Percentiles rank a stretch among this genome's conserved stretches.
Evolutionary conservation across 768 basidiomycete genomes (phyloP).

Genomic region (Cantharellus anzutake): DNA sequence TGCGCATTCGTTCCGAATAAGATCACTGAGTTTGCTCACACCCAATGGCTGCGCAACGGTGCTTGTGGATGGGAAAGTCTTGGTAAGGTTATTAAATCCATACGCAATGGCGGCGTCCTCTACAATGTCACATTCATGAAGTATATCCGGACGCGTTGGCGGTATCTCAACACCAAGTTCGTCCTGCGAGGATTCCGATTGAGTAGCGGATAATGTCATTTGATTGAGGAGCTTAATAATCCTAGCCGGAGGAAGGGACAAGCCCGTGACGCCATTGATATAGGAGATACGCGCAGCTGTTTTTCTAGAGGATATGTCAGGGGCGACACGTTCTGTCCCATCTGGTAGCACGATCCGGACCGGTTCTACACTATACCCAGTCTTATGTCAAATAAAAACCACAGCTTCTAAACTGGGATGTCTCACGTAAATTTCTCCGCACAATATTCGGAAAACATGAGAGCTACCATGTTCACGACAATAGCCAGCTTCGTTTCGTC

Average conservation of each 20-base stretch:
- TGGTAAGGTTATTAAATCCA: slow-evolving; percentile 91
- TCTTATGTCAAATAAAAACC: not conserved
- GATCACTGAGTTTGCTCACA: slow-evolving; percentile 77
- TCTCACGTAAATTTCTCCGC: slow-evolving; percentile 78
- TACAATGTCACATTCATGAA: slow-evolving; percentile 97
- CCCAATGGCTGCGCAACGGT: slow-evolving; percentile 87
- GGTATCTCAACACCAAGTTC: slow-evolving; percentile 63
- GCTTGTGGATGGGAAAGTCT: slow-evolving; percentile 80
- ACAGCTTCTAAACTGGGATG: not conserved
- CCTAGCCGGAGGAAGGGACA: slow-evolving; percentile 43
- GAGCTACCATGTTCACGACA: slow-evolving; percentile 81
- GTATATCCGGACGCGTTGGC: slow-evolving; percentile 90
- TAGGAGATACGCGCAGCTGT: slow-evolving; percentile 70
- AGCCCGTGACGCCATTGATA: slow-evolving; percentile 89
- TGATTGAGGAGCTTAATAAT: slow-evolving; percentile 55
- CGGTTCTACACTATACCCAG: slow-evolving; percentile 61
- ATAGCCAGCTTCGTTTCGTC: slow-evolving; percentile 93
- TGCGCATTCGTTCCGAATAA: slow-evolving; percentile 80
- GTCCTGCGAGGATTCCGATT: slow-evolving; percentile 38
- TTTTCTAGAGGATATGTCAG: slow-evolving; percentile 55
- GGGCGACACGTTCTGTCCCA: slow-evolving; percentile 55
- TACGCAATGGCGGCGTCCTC: slow-evolving; percentile 97
- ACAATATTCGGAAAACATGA: slow-evolving; percentile 99
- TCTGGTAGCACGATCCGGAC: slow-evolving; percentile 68
- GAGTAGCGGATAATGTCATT: slow-evolving; percentile 54